Base-by-base conservation (phyloP, 2,329 filamentous ascomycete species). In the Pseudofabraea citricarpa region DNA sequence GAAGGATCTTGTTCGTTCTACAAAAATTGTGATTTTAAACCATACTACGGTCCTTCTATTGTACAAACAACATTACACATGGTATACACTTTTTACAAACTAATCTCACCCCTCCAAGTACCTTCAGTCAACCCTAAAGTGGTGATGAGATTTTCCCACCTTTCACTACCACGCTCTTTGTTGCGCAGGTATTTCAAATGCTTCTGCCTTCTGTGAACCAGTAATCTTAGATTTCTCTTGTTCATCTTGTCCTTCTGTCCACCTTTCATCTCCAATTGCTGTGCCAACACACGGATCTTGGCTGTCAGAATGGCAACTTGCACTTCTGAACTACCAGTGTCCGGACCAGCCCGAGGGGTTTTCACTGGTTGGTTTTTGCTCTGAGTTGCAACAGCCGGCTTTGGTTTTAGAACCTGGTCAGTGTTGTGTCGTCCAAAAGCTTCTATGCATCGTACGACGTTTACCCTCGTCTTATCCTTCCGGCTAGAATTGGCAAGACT, bases 241-340 rank as follows among this genome's bases (percentile, higher is more conserved):
- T 96, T 96, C 63, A 89, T 79, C 72, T 94, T 95, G 63, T 98
- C 93, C 63, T 85, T 89, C 64, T 85, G 79, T 5, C 85, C 87
- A 54, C 72, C 68, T 47, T 81, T 77, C 32, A 71, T 74, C 58
- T 85, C 75, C 40, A 95, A 67, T 52, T 84, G 82, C 54, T 85
- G 75, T 13, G 86, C 83, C 39, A 98, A 65, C 19, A 85, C 82
- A 50, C 88, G 76, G 62, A 98, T 98, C 75, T 96, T 97, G 45
- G 89, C 79, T 3, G 93, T 98, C 63, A 98, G 67, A 56, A 98
- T 94, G 36, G 90, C 90, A 53, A 94, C 89, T 72, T 98, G 93
- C n/a, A 98, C 94, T 68, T 98, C 93, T 6, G 88, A 88, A 56
- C 88, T 95, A 26, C 93, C 93, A 1, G 91, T 98, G 62, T 98